Evolutionary conservation across 352 stramenopile genomes (phyloP), one percentile per base, ranked within the genome.

Genomic region (Aphanomyces euteiches): DNA sequence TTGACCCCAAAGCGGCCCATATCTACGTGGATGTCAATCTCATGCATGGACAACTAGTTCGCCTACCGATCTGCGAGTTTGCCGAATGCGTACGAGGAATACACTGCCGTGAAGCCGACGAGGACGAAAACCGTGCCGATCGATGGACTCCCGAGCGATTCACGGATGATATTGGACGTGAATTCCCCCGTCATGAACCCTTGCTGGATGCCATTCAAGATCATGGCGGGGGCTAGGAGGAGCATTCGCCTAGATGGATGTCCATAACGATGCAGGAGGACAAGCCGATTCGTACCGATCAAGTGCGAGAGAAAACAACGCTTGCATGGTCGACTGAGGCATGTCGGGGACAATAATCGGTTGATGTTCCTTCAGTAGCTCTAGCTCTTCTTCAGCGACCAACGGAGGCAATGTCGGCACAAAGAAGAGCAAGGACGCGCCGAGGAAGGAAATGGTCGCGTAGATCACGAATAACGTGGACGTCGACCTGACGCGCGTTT

Each of bases 131-230:
- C 47, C 5, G 13, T 57, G 19, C 59, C 59, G 19, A 67, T 67
- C 19, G 59, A 40, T 13, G 59, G 6, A 17, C 59, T 53, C 10
- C 59, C 59, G 17, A 67, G 47, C 17, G 59, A 67, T 13, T 67
- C 41, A 15, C 59, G 59, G n/a, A 67, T 37, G 21, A 67, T 15
- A 3, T 53, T 67, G 28, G 59, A 59, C 59, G 59, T 67, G 21
- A 67, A 67, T 40, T 67, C 59, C 21, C 41, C 41, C 21, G 59
- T 56, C 21, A 67, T 19, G 21, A 67, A 67, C 17, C n/a, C 59
- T 67, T 67, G 59, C 19, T 67, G 59, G 19, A 67, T n/a, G 17
- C 59, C 59, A n/a, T 67, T 67, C 21, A 67, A 36, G 21, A 67
- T 28, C 59, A 67, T 57, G 5, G 39, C 38, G 41, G 59, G 59